These are phyloP conservation scores for Bothriochloa decipiens DNA, from an alignment of 176 grass and related monocot genomes.

Conservation along the genomic window DNA sequence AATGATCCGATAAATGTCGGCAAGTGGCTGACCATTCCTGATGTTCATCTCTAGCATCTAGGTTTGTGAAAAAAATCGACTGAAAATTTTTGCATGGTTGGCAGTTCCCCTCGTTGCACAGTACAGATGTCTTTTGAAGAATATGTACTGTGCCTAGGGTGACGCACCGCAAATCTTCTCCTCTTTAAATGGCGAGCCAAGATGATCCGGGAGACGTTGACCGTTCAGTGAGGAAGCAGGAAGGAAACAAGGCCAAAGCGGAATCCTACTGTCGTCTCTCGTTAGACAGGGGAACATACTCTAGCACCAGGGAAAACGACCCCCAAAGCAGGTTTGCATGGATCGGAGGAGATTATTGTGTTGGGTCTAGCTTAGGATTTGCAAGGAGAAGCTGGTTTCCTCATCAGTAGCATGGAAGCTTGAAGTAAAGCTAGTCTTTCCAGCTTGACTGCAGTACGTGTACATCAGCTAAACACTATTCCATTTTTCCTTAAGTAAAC, in stretches of 20 bases:
- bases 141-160: neutral
- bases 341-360: neutral
- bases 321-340: neutral
- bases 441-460: neutral
- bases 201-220: constrained; percentile 18
- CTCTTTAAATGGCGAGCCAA: neutral
- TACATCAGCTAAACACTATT: too few species aligned
- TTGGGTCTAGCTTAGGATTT: neutral
- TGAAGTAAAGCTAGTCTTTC: neutral
- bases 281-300: neutral
- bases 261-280: too few species aligned
- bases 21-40: neutral
- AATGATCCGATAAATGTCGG: too few species aligned
- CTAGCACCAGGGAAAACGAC: constrained; percentile 28
- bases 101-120: neutral
- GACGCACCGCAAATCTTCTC: constrained; percentile 19
- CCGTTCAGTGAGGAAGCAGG: neutral
- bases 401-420: neutral
- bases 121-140: neutral
- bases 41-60: neutral
- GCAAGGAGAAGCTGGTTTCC: too few species aligned
- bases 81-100: neutral
- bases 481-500: too few species aligned
- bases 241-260: neutral
- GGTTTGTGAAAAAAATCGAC: neutral